A percentile compares a stretch with the other conserved stretches of the same genome.
Evolutionary conservation across 2,329 filamentous ascomycete genomes (phyloP).

Genomic region (Colletotrichum melonis): DNA sequence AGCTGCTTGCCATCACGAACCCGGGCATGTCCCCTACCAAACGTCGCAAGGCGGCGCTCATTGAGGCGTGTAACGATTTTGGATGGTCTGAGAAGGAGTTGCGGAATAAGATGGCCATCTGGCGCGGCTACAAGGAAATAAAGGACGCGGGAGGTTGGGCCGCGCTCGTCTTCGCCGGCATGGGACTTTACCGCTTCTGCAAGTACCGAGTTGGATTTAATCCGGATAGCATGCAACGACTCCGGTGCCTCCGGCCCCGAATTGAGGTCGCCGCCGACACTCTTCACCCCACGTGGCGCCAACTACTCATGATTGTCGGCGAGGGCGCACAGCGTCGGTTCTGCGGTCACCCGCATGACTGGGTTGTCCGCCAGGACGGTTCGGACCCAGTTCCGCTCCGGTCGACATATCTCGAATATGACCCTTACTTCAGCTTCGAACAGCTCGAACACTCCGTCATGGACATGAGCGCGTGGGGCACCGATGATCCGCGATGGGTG

Average conservation of each 20-base stretch:
- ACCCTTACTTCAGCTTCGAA: constrained; percentile 58
- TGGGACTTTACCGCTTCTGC: constrained; percentile 69
- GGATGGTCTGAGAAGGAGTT: constrained; percentile 68
- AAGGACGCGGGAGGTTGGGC: constrained; percentile 67
- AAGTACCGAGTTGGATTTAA: constrained; percentile 68
- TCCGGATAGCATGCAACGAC: constrained; percentile 58
- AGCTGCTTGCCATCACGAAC: constrained; percentile 50
- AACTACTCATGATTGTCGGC: constrained; percentile 59
- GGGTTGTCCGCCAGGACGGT: constrained; percentile 59
- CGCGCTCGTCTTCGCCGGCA: constrained; percentile 66
- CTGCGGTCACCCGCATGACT: constrained; percentile 62
- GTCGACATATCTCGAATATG: constrained; percentile 58
- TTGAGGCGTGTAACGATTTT: constrained; percentile 64
- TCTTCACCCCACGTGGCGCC: constrained; percentile 64
- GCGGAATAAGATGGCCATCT: constrained; percentile 61
- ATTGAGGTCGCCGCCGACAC: constrained; percentile 66
- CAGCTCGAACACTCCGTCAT: constrained; percentile 62
- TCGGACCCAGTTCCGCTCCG: constrained; percentile 52
- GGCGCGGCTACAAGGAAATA: constrained; percentile 70
- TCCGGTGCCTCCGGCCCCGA: constrained; percentile 55
- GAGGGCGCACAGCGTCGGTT: constrained; percentile 53
- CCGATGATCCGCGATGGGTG: constrained; percentile 60
- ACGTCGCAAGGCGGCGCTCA: constrained; percentile 61
- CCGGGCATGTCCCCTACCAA: constrained; percentile 56
- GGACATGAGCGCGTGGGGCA: constrained; percentile 59